Percentiles rank a stretch among this genome's conserved stretches.
These are phyloP conservation scores for Stevia rebaudiana DNA, from an alignment of 140 eudicot genomes.

Conservation along the genomic window DNA sequence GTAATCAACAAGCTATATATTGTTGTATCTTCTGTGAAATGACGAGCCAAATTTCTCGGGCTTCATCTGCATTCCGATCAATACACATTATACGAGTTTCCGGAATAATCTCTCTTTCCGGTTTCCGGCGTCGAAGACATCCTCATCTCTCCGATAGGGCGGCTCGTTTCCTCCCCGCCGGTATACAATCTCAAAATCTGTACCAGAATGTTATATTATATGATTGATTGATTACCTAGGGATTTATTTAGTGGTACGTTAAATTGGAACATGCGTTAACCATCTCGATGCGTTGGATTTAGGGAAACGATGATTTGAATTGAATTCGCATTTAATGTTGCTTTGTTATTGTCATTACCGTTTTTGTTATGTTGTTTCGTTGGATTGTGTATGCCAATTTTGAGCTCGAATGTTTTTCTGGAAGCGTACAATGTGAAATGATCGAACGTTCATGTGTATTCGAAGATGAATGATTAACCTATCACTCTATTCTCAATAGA, in stretches of 20 bases:
- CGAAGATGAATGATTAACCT: background rate
- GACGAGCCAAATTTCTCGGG: slow-evolving; percentile 19
- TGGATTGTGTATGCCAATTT: slow-evolving; percentile 3
- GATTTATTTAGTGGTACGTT: background rate
- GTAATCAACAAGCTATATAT: background rate
- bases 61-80: slow-evolving; percentile 14
- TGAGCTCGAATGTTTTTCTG: background rate
- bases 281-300: slow-evolving; percentile 3
- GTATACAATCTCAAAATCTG: slow-evolving; percentile 13
- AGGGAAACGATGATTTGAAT: background rate
- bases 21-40: background rate
- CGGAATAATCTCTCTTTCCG: slow-evolving; percentile 18
- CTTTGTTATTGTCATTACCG: background rate
- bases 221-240: background rate
- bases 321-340: background rate
- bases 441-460: background rate
- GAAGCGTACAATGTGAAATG: slow-evolving; percentile 1
- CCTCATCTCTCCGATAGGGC: slow-evolving; percentile 37
- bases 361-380: background rate
- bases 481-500: background rate
- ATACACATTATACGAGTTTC: slow-evolving; percentile 23
- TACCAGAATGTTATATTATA: background rate
- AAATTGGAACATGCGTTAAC: slow-evolving; percentile 12
- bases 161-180: slow-evolving; percentile 38
- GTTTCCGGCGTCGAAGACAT: slow-evolving; percentile 16